phyloP scores from a whole-genome alignment of 495 filamentous ascomycete species.

The Aspergillus baeticus region DNA sequence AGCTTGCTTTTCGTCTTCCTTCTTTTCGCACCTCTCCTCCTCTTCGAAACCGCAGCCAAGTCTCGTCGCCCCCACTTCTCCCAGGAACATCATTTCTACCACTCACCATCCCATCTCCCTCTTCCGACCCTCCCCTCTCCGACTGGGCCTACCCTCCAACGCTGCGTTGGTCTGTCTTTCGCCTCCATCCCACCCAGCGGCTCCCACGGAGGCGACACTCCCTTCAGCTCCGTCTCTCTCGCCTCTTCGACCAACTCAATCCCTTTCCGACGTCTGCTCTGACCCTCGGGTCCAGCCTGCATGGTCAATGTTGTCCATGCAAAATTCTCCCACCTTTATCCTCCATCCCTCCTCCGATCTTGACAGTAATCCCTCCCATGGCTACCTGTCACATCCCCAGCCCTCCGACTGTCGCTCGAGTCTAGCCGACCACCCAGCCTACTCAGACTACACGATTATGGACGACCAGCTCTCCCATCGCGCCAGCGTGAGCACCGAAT shows the following conservation, averaged over 20 bases:
- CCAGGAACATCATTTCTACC: conserved; percentile 4
- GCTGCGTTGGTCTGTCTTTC: background rate
- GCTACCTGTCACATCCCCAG: conserved; percentile 5
- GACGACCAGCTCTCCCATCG: conserved; percentile 32
- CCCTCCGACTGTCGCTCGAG: conserved; percentile 15
- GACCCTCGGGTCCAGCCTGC: conserved; percentile 6
- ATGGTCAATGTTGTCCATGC: conserved; percentile 48
- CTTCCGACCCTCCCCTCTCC: background rate
- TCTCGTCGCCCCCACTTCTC: conserved; percentile 15
- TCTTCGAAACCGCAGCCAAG: conserved; percentile 14
- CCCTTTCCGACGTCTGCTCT: too few relatives aligned
- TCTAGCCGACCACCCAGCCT: conserved; percentile 24
- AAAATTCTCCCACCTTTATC: conserved; percentile 29
- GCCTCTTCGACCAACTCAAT: background rate
- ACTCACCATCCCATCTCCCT: background rate
- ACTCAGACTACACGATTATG: conserved; percentile 24
- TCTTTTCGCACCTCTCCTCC: conserved; percentile 1
- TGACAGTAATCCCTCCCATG: conserved; percentile 17
- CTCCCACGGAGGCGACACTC: background rate
- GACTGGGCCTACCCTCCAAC: background rate
- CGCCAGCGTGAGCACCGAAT: conserved; percentile 39
- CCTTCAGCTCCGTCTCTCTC: background rate
- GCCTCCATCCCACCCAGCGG: background rate
- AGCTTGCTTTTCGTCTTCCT: background rate
- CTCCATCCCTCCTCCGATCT: conserved; percentile 18